Base-by-base conservation (phyloP, 192 early-diverging fungal genomes). In the Kappamyces sp. region DNA sequence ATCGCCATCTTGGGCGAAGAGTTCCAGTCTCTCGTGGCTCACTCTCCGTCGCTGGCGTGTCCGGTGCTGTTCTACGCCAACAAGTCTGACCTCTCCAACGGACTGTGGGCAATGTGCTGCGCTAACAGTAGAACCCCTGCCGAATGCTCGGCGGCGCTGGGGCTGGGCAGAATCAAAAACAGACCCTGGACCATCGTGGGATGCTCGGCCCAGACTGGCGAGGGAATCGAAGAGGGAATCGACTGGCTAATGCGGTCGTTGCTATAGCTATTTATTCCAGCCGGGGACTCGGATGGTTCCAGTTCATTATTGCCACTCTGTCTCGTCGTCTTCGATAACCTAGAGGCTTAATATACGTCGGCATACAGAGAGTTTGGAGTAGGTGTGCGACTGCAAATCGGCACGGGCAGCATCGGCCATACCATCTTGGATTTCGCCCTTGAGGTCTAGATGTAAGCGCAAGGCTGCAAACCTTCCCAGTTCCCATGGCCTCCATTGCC, bases 111-210 rank as follows among this genome's bases (percentile, higher is more conserved):
- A 12, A 45, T 22, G 12, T 45, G 12, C 43, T 45, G 43, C 0
- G 12, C 12, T 45, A 45, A 38, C 5, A 33, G 54, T 4, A 5
- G 30, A 5, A 39, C 6, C 31, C 5, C 54, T 55, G 40, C 36
- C 6, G 54, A 55, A 7, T 55, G 54, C 32, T 5, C 7, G 30
- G 9, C 31, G 31, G 36, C 36, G 4, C 36, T 55, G 5, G 22
- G 54, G 29, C 8, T 55, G 6, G 36, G 32, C n/a, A 55, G 54
- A 6, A 55, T 55, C 9, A 55, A 55, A 55, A 43, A 55, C n/a
- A 22, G 54, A 40, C 1, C 31, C 5, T 55, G 54, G 54, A 55
- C 54, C 7, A 55, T 55, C 12, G 12, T 45, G 43, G 12, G 22
- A 0, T 45, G 12, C 43, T 22, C 43, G 22, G 54, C 54, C 8